Base-by-base conservation (phyloP, 1,139 yeast species). In the Debaryomyces singareniensis region DNA sequence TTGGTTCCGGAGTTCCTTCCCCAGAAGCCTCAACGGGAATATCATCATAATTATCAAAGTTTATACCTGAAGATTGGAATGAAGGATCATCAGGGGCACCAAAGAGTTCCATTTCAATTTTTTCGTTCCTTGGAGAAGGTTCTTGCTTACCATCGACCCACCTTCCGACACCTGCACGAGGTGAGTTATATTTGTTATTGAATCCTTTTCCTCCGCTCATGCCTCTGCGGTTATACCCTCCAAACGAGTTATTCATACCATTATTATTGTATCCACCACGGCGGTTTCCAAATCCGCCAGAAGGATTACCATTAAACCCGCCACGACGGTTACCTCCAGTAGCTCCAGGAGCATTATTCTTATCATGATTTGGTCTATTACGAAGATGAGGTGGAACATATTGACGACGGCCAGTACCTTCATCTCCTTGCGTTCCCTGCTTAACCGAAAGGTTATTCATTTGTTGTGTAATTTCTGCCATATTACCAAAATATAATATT, bases 21-120 rank as follows among this genome's bases (percentile, higher is more conserved):
- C 99, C 99, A 30, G 95, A 68, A 29, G 96, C 99, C 63, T 91
- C 97, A 43, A 91, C 96, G 39, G 98, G 98, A 44, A 93, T 91
- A 37, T 91, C 97, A 57, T 91, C 98, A 61, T 93, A 91, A 69
- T 86, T 87, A 61, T 91, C 99, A 55, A 91, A 91, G 70, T 91
- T 91, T 65, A 91, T 93, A 70, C 99, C 99, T 28, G 96, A 84
- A 30, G 94, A 80, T 68, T 84, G 96, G 72, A 79, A 78, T 28
- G 60, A 58, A 34, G 86, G 62, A 57, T 87, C 97, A 33, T 89
- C 95, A 29, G 80, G 75, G 31, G 77, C 77, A 49, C 98, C 98
- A 51, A 84, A 93, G 44, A 93, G 70, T 53, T 86, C 91, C 36
- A 71, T 49, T 64, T 91, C 98, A 45, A 81, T 51, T 37, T 69